A percentile compares a stretch with the other conserved stretches of the same genome.
Conservation (phyloP, 352 stramenopile genomes). For the Phytophthora megakarya region DNA sequence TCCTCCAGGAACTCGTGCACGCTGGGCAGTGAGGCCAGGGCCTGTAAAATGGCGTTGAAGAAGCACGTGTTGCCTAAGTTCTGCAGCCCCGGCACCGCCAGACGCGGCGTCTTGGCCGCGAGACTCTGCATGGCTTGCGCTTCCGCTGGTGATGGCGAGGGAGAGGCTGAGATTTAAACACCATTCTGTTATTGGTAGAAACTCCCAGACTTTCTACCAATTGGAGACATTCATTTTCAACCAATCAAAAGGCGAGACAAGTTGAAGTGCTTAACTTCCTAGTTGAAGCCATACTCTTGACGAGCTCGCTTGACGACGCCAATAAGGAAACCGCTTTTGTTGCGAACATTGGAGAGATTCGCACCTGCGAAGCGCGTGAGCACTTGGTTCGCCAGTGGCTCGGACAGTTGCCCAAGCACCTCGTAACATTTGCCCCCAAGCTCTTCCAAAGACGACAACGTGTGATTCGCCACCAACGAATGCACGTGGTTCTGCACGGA, state of each 20-base stretch:
- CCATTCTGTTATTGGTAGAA: too few species aligned
- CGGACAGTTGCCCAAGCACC: slow-evolving; percentile 73
- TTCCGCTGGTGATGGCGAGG: background rate
- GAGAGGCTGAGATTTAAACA: slow-evolving; percentile 2
- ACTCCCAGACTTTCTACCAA: background rate
- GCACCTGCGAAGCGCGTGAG: slow-evolving; percentile 73
- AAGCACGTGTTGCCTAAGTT: slow-evolving; percentile 93
- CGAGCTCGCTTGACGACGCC: slow-evolving; percentile 79
- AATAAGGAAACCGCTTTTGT: slow-evolving; percentile 82
- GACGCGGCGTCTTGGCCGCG: slow-evolving; percentile 29
- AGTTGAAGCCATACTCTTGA: slow-evolving; percentile 81
- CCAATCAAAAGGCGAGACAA: background rate
- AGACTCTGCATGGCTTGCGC: slow-evolving; percentile 23
- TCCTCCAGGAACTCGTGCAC: slow-evolving; percentile 75
- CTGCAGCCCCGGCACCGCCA: slow-evolving; percentile 59
- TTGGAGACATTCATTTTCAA: background rate
- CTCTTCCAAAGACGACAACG: slow-evolving; percentile 70
- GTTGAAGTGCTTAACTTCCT: background rate
- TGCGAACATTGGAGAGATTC: slow-evolving; percentile 75
- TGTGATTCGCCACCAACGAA: slow-evolving; percentile 57
- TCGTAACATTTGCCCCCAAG: slow-evolving; percentile 85
- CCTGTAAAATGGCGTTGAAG: slow-evolving; percentile 90
- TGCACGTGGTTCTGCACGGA: slow-evolving; percentile 75
- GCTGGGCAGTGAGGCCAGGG: slow-evolving; percentile 69
- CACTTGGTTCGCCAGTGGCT: slow-evolving; percentile 77